Base-by-base conservation (phyloP, 495 filamentous ascomycete genomes). In the Hypoxylon intermedium region DNA sequence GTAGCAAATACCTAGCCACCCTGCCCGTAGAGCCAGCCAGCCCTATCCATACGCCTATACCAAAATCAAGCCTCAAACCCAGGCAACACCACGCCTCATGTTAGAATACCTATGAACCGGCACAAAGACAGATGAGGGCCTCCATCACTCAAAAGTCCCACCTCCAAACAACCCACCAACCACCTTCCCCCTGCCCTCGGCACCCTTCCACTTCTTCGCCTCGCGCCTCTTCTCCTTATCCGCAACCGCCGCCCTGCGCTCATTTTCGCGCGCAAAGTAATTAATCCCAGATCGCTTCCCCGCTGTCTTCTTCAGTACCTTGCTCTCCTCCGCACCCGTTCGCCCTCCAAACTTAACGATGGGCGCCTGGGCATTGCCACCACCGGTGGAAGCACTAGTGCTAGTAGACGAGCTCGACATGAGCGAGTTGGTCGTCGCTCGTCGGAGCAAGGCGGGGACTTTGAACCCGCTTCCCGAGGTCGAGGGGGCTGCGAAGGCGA, bases 241-340 rank as follows among this genome's bases (percentile, higher is more conserved):
- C 36, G 83, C 83, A 16, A 89, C 68, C 28, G 77, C 78, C 2
- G 77, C 79, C 55, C 78, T 77, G 61, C 85, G 74, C 74, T 89
- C 86, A 61, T 74, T 86, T 74, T 89, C 93, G 40, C 91, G 82
- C 3, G 89, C 85, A 67, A 93, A 89, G 58, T 89, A 95, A 65
- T 93, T 92, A 26, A 96, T 85, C 30, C 83, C 82, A 2, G 76
- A 80, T 24, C 71, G 70, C 65, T 82, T 83, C 30, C 79, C 73
- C 15, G 87, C 85, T 19, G 84, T 87, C 77, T 87, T 90, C 77
- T 90, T 92, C 9, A 84, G 82, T 37, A 84, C 80, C 49, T 85
- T 83, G 6, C 77, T 75, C 16, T 73, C 67, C 58, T 76, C 74
- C 63, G 79, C 58, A 28, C 12, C 12, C 34, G 11, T 37, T 62